These are phyloP conservation scores for Cladochytrium replicatum DNA, from an alignment of 192 early-diverging fungal genomes.

Conservation along the genomic window DNA sequence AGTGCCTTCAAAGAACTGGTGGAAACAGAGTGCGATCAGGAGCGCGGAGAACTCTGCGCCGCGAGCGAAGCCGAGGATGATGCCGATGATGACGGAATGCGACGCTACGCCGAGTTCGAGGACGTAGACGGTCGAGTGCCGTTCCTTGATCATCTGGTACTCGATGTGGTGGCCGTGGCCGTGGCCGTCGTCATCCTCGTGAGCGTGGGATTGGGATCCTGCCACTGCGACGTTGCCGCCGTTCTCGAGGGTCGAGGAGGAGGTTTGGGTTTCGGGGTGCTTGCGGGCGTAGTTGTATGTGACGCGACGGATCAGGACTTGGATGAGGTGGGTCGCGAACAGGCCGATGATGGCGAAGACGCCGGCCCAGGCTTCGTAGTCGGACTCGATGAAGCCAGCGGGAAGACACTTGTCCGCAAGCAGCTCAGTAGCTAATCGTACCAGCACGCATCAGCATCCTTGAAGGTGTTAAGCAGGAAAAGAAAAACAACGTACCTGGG, in stretches of 20 bases:
- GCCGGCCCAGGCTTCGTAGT: neutral
- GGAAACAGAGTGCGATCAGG: slow-evolving; percentile 34
- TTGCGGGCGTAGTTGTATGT: neutral
- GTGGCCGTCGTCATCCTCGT: too few species aligned
- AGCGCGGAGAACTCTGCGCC: slow-evolving; percentile 21
- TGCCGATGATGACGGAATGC: slow-evolving; percentile 41
- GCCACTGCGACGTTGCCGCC: too few species aligned
- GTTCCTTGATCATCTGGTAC: neutral
- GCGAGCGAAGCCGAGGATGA: slow-evolving; percentile 26
- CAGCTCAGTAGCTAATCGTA: neutral
- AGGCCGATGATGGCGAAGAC: neutral
- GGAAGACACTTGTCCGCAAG: slow-evolving; percentile 25
- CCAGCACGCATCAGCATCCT: neutral
- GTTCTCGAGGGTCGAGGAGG: neutral
- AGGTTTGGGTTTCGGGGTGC: neutral
- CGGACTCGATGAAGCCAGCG: slow-evolving; percentile 11
- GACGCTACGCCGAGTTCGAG: slow-evolving; percentile 34
- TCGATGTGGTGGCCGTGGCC: too few species aligned
- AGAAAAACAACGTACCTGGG: slow-evolving; percentile 6
- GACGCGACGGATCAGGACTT: neutral
- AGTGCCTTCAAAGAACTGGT: slow-evolving; percentile 39
- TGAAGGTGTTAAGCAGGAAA: too few species aligned
- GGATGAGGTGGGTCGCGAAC: neutral
- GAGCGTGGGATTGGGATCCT: too few species aligned
- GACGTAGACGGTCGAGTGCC: slow-evolving; percentile 11